Evolutionary conservation across 805 yeast species (phyloP).

Genomic region (Wickerhamomyces bovis): DNA sequence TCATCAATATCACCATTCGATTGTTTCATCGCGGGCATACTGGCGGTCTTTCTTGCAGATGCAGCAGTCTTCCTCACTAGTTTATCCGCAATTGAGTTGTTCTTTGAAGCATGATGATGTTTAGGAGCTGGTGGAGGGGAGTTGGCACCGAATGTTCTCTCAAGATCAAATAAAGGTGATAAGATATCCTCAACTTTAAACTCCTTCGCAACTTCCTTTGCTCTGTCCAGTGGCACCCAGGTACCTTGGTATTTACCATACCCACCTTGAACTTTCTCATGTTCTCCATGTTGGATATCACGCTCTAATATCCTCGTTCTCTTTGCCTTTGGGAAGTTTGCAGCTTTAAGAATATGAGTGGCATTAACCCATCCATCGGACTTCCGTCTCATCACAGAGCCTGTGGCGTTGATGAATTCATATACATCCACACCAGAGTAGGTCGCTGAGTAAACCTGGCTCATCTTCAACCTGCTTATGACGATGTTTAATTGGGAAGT

Average conservation of each 20-base stretch:
- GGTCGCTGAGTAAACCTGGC: constrained; percentile 63
- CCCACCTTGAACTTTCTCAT: constrained; percentile 95
- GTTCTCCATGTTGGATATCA: constrained; percentile 85
- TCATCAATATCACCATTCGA: background rate
- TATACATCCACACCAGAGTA: constrained; percentile 82
- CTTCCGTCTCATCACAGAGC: constrained; percentile 74
- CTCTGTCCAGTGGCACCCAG: constrained; percentile 85
- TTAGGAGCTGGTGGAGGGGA: constrained; percentile 59
- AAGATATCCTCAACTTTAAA: constrained; percentile 59
- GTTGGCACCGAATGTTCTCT: constrained; percentile 40
- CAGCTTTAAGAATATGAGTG: constrained; percentile 89
- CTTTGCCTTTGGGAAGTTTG: constrained; percentile 90
- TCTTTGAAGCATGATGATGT: constrained; percentile 55
- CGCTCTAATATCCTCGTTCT: constrained; percentile 87
- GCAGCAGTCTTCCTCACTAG: constrained; percentile 9
- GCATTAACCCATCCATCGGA: constrained; percentile 87
- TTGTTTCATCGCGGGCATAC: constrained; percentile 15
- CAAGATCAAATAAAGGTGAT: constrained; percentile 59
- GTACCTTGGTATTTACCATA: constrained; percentile 97
- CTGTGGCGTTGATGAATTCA: constrained; percentile 59
- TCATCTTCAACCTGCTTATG: background rate
- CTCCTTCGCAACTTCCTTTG: constrained; percentile 58
- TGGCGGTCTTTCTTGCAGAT: constrained; percentile 20
- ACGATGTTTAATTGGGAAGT: background rate
- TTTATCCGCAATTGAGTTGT: constrained; percentile 12